These are phyloP conservation scores for Dothistroma septosporum DNA, from an alignment of 2,329 filamentous ascomycete genomes.

Conservation along the genomic window DNA sequence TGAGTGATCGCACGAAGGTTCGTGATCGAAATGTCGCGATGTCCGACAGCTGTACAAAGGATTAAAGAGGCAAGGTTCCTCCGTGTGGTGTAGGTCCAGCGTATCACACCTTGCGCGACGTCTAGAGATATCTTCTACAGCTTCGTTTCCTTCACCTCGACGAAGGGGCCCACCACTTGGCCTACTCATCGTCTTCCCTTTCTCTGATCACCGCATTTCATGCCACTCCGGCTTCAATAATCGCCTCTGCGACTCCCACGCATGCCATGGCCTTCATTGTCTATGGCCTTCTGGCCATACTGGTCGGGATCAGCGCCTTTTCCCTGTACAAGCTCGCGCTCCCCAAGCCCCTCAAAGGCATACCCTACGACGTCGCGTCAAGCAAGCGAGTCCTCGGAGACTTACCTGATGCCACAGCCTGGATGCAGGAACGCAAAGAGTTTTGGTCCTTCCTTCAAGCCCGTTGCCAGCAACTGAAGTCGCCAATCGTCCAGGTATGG, in stretches of 20 bases:
- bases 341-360: conserved; percentile 44
- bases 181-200: too few species aligned
- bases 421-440: conserved; percentile 33
- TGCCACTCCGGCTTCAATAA: too few species aligned
- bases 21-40: too few species aligned
- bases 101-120: too few species aligned
- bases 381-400: conserved; percentile 42
- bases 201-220: too few species aligned
- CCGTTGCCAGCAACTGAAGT: conserved; percentile 23
- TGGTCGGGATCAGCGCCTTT: not conserved
- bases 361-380: conserved; percentile 44
- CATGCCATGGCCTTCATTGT: not conserved
- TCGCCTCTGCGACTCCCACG: not conserved
- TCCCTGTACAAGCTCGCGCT: conserved; percentile 23
- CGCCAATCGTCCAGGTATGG: conserved; percentile 49
- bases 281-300: not conserved
- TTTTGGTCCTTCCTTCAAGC: conserved; percentile 16
- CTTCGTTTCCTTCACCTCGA: too few species aligned
- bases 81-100: too few species aligned
- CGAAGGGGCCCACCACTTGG: too few species aligned
- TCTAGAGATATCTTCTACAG: too few species aligned
- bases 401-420: conserved; percentile 39
- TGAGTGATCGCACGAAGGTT: too few species aligned
- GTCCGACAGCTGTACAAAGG: too few species aligned
- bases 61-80: too few species aligned